Base-by-base conservation (phyloP, 495 filamentous ascomycete genomes). In the Penicillium silybi region DNA sequence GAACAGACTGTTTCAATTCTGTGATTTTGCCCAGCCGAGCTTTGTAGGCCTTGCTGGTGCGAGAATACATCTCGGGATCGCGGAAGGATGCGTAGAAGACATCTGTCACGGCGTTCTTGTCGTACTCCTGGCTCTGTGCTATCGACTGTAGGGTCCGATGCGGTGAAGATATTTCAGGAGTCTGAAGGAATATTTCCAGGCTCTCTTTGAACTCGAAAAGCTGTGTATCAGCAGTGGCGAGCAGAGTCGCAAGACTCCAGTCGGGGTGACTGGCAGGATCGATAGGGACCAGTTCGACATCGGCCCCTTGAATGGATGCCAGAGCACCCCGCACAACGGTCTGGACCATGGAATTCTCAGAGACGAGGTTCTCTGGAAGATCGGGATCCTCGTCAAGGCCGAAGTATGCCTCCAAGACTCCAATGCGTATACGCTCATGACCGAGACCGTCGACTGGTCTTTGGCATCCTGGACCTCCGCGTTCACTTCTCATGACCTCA, bases 291-390 rank as follows among this genome's bases (percentile, higher is more conserved):
- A 57, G 48, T 13, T 70, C 41, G 23, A 59, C 43, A 37, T 54
- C 40, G 3, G 54, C 20, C 13, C 23, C 22, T 57, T 57, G 29
- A 54, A 61, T 6, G 77, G 58, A 23, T 51, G 58, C 0, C 41
- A 53, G 11, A 73, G 67, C 53, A 61, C 68, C 32, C 49, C 53
- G 27, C 54, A 86, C 72, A 17, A 71, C 66, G 2, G 68, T 50
- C 55, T 78, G 82, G 22, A 85, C 78, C 0, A 78, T 77, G 0
- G 54, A 67, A 7, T 80, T 83, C 48, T 86, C 85, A 2, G 64
- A 76, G 55, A 80, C 71, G 53, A 82, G 79, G 13, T 32, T 77
- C 76, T 1, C 83, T 26, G 0, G 79, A 35, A 0, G 79, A 27
- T 15, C 7, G 75, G 11, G 29, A 32, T 79, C 55, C 3, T 19